Conservation (phyloP, 345 rosid genomes). For the Jatropha curcas region DNA sequence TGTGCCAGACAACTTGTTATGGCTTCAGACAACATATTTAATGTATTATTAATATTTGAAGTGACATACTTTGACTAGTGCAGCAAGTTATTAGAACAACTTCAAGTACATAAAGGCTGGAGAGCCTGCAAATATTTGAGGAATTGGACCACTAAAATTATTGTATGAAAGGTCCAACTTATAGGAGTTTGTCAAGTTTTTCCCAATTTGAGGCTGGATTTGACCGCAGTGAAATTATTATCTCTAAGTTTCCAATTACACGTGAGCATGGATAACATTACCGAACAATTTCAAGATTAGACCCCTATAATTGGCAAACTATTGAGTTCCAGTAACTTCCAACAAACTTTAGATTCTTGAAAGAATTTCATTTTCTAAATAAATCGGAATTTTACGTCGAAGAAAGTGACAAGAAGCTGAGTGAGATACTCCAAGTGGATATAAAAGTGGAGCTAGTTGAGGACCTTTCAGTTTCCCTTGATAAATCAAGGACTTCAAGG, state of each 20-base stretch:
- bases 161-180: not conserved
- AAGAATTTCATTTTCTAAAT: too few relatives aligned
- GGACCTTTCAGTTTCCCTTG: too few relatives aligned
- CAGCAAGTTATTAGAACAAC: too few relatives aligned
- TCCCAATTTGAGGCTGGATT: not conserved
- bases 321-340: not conserved
- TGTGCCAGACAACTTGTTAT: too few relatives aligned
- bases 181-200: not conserved
- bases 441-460: not conserved
- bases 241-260: not conserved
- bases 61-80: too few relatives aligned
- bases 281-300: not conserved
- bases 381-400: not conserved
- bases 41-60: too few relatives aligned
- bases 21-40: too few relatives aligned
- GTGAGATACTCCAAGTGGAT: conserved; percentile 1
- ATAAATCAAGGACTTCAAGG: too few relatives aligned
- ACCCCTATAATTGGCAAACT: not conserved
- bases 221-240: not conserved
- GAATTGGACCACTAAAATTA: too few relatives aligned
- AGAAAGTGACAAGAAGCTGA: not conserved
- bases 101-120: too few relatives aligned
- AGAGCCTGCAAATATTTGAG: too few relatives aligned
- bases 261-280: not conserved
- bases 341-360: not conserved